Conservation (phyloP, 805 yeast species). For the Candida coquimbonensis region DNA sequence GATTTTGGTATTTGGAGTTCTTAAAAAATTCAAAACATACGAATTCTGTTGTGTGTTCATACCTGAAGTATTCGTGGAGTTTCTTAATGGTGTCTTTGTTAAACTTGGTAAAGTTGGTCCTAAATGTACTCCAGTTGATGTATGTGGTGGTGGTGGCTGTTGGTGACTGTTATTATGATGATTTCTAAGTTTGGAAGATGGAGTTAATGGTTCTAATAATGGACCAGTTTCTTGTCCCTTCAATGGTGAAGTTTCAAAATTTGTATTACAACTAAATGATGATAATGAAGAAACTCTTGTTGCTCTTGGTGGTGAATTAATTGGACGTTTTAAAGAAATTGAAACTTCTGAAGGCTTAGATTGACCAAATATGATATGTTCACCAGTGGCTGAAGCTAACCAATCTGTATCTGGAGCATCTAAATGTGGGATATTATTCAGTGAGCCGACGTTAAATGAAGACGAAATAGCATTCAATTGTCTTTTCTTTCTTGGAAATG, state of each 20-base stretch:
- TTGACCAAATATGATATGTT: constrained; percentile 27
- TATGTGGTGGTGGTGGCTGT: neutral
- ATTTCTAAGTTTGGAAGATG: constrained; percentile 28
- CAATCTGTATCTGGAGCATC: constrained; percentile 34
- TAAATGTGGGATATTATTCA: constrained; percentile 27
- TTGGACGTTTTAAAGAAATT: neutral
- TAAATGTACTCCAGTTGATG: neutral
- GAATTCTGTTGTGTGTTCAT: constrained; percentile 8
- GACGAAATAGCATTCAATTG: constrained; percentile 12
- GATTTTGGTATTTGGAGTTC: constrained; percentile 25
- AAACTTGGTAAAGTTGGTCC: constrained; percentile 22
- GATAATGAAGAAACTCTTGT: constrained; percentile 36
- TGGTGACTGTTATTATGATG: constrained; percentile 7
- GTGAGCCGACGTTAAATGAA: constrained; percentile 14
- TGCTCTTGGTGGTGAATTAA: constrained; percentile 8
- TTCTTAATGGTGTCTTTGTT: constrained; percentile 30
- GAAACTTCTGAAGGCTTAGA: constrained; percentile 6
- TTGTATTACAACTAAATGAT: constrained; percentile 59
- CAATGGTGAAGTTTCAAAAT: constrained; percentile 56
- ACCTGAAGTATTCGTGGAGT: constrained; percentile 10
- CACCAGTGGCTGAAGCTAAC: constrained; percentile 36
- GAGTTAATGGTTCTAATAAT: constrained; percentile 57
- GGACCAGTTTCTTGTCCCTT: constrained; percentile 58
- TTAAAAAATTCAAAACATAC: constrained; percentile 17
- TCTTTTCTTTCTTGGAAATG: constrained; percentile 18